Evolutionary conservation across 148 eudicot genomes (phyloP).

Genomic region (Rhododendron henanense): DNA sequence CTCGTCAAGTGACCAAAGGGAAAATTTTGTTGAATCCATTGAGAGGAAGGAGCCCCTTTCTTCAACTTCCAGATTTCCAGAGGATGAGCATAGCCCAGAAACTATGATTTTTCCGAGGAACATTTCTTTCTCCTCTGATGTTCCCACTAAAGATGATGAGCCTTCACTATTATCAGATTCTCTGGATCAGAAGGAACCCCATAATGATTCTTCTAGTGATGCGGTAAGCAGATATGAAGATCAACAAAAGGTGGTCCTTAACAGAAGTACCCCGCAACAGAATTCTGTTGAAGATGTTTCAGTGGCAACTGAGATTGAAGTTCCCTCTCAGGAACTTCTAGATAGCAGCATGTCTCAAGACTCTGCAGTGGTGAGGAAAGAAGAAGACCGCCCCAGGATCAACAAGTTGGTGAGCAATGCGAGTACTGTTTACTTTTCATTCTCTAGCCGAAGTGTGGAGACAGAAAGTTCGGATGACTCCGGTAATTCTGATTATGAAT

Average conservation of each 20-base stretch:
- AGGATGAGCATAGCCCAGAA: conserved; percentile 34
- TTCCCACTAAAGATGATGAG: conserved; percentile 17
- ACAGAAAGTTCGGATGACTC: conserved; percentile 32
- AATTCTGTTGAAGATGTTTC: conserved; percentile 29
- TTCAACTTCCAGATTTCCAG: conserved; percentile 42
- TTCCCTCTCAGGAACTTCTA: conserved; percentile 26
- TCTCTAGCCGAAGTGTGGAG: conserved; percentile 27
- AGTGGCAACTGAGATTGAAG: conserved; percentile 43
- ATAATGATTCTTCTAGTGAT: conserved; percentile 21
- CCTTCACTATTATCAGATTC: conserved; percentile 34
- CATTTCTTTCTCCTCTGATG: conserved; percentile 19
- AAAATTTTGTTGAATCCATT: conserved; percentile 28
- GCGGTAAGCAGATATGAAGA: conserved; percentile 16
- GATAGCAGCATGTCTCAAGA: conserved; percentile 24
- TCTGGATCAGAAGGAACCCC: conserved; percentile 31
- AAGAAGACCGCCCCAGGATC: conserved; percentile 23
- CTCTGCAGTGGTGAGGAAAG: conserved; percentile 35
- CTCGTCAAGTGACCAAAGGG: conserved; percentile 20
- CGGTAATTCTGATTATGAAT: conserved; percentile 33
- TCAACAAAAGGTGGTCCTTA: conserved; percentile 27
- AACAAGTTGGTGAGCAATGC: conserved; percentile 36
- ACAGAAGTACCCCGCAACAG: conserved; percentile 18
- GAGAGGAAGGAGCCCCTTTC: conserved; percentile 22
- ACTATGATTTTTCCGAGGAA: conserved; percentile 18
- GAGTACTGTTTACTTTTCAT: conserved; percentile 29